Conservation (phyloP, 345 rosid genomes). For the Gynandropsis gynandra region DNA sequence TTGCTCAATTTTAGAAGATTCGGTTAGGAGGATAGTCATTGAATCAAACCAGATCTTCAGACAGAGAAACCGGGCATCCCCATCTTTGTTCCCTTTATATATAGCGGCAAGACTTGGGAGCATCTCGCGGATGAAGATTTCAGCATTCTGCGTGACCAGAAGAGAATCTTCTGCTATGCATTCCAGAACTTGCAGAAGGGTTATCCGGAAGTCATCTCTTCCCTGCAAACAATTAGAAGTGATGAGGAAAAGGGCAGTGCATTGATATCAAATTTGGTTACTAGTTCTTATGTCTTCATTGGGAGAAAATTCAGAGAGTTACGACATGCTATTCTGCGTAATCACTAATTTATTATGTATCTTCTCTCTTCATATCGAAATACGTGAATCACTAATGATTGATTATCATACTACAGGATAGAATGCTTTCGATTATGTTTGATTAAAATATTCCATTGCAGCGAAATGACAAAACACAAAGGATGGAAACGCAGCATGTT, state of each 20-base stretch:
- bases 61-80: slow-evolving; percentile 86
- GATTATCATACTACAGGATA: slow-evolving; percentile 9
- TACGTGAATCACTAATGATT: not conserved
- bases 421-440: slow-evolving; percentile 1
- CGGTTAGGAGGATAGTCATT: slow-evolving; percentile 62
- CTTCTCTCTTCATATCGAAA: too few species aligned
- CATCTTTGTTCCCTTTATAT: slow-evolving; percentile 89
- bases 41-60: slow-evolving; percentile 84
- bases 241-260: not conserved
- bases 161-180: slow-evolving; percentile 66
- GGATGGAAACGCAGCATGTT: not conserved
- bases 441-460: not conserved
- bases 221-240: slow-evolving; percentile 43
- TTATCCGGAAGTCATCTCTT: slow-evolving; percentile 89
- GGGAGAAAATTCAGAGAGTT: too few species aligned
- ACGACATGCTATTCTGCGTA: too few species aligned
- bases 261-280: too few species aligned
- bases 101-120: slow-evolving; percentile 75
- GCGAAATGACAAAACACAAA: not conserved
- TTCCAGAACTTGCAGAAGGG: slow-evolving; percentile 79
- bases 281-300: too few species aligned
- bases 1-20: slow-evolving; percentile 43
- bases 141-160: slow-evolving; percentile 46
- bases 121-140: slow-evolving; percentile 48
- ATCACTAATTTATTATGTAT: too few species aligned